phyloP scores from a whole-genome alignment of 495 filamentous ascomycete genomes.

The Penicillium tannophilum region DNA sequence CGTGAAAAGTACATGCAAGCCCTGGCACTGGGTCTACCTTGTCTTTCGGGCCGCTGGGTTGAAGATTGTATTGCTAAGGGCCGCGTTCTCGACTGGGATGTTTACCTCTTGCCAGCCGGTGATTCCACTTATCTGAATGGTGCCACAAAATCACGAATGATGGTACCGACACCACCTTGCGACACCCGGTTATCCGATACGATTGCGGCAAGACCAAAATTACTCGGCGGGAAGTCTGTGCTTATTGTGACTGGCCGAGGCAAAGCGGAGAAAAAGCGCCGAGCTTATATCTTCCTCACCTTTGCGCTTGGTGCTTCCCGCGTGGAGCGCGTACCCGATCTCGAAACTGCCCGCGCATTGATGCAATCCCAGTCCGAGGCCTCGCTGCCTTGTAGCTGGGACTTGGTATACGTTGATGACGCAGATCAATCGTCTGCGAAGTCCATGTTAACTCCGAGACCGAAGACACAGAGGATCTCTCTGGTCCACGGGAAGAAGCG shows the following conservation, averaged over 20 bases:
- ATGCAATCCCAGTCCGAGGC: slow-evolving; percentile 48
- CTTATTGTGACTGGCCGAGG: slow-evolving; percentile 74
- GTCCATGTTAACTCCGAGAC: slow-evolving; percentile 34
- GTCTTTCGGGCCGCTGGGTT: slow-evolving; percentile 80
- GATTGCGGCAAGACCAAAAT: slow-evolving; percentile 56
- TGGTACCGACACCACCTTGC: slow-evolving; percentile 59
- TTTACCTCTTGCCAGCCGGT: slow-evolving; percentile 86
- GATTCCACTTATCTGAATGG: slow-evolving; percentile 75
- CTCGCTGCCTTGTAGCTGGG: slow-evolving; percentile 54
- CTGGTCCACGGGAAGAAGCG: slow-evolving; percentile 38
- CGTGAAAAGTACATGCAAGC: slow-evolving; percentile 94
- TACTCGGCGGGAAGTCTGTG: slow-evolving; percentile 68
- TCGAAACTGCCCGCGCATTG: slow-evolving; percentile 60
- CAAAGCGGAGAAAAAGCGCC: slow-evolving; percentile 62
- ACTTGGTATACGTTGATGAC: slow-evolving; percentile 80
- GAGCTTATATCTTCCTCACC: slow-evolving; percentile 71
- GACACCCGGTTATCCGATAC: slow-evolving; percentile 58
- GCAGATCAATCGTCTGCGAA: slow-evolving; percentile 52
- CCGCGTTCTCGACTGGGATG: slow-evolving; percentile 68
- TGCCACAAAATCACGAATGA: slow-evolving; percentile 71
- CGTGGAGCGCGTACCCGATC: slow-evolving; percentile 63
- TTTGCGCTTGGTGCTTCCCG: slow-evolving; percentile 72
- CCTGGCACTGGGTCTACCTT: slow-evolving; percentile 85
- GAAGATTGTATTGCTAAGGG: slow-evolving; percentile 65
- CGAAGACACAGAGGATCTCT: slow-evolving; percentile 17